Evolutionary conservation across 2,329 filamentous ascomycete genomes (phyloP), one percentile per base, ranked within the genome.

Genomic region (Pseudogymnoascus sp.): DNA sequence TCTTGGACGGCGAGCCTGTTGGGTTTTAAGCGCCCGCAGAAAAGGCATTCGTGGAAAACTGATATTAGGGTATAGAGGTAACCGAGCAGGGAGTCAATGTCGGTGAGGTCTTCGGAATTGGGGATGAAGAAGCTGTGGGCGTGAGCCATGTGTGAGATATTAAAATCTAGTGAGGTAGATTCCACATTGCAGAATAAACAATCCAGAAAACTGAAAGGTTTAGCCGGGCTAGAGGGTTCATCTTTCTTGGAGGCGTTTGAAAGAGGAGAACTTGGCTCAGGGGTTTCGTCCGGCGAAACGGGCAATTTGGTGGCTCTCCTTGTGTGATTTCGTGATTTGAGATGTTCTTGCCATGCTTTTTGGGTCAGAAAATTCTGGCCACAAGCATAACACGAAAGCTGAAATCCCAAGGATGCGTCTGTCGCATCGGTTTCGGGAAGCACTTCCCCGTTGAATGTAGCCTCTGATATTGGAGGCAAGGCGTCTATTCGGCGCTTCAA

Each of bases 51-150:
- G 16, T 73, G 73, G 62, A 81, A 82, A 0, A 70, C 75, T 18
- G 73, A 78, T 12, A 84, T 78, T 18, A 84, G 70, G 7, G 82
- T 74, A 61, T 79, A 75, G 0, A 84, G 70, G 62, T 83, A 83
- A 42, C 72, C 67, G 37, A 84, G 71, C 1, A 84, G 70, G 0
- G 78, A 78, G 37, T 79, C 77, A 2, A 78, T 65, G 62, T 84
- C 80, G 8, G 82, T 77, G 0, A 84, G 71, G 8, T 73, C 69
- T 1, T 75, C 65, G 34, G 67, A 70, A 28, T 77, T 69, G 0
- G 76, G 78, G 14, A 83, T 68, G 59, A 77, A 74, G 3, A 84
- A 72, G 44, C 80, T 75, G 66, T 85, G 82, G 2, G 72, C 64
- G 16, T 73, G 75, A 28, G 74, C 75, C 82, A 84, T 84, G 69